A percentile compares a stretch with the other conserved stretches of the same genome.
phyloP scores from a whole-genome alignment of 495 filamentous ascomycete genomes.

The Penicillium psychrofluorescens region DNA sequence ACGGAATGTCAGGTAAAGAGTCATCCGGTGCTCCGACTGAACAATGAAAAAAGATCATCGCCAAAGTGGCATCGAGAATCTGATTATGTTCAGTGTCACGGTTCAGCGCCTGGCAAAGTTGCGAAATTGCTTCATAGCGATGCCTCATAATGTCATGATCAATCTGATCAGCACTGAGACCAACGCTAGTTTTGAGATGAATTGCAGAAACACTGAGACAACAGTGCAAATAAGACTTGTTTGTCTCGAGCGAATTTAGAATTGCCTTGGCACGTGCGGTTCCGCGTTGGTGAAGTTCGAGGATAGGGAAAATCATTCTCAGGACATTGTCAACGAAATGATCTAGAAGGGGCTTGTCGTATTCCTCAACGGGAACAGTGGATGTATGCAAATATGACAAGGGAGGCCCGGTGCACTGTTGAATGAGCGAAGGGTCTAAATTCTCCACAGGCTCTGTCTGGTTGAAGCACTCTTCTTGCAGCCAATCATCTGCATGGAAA shows the following conservation, averaged over 20 bases:
- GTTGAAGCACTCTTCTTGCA: conserved; percentile 63
- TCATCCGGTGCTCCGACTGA: conserved; percentile 83
- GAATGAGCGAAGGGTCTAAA: conserved; percentile 27
- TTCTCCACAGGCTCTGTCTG: conserved; percentile 1
- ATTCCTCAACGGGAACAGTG: conserved; percentile 80
- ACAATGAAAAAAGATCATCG: conserved; percentile 97
- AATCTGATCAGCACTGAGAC: conserved; percentile 63
- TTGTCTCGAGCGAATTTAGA: conserved; percentile 75
- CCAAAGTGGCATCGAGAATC: conserved; percentile 89
- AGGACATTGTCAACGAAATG: conserved; percentile 89
- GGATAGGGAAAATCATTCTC: conserved; percentile 81
- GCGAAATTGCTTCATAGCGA: conserved; percentile 78
- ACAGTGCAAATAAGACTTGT: conserved; percentile 91
- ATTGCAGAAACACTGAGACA: conserved; percentile 94
- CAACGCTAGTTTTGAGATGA: conserved; percentile 74
- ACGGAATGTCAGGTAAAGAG: conserved; percentile 85
- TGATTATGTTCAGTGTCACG: conserved; percentile 74
- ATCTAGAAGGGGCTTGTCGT: conserved; percentile 77
- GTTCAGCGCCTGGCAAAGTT: conserved; percentile 77
- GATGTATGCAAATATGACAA: conserved; percentile 32
- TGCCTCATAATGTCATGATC: conserved; percentile 93
- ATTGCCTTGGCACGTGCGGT: conserved; percentile 71
- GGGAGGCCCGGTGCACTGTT: neutral
- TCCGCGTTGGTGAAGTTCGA: conserved; percentile 81
- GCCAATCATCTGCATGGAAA: conserved; percentile 68